Conservation (phyloP, 208 protist genomes). For the Porcisia deanei region DNA sequence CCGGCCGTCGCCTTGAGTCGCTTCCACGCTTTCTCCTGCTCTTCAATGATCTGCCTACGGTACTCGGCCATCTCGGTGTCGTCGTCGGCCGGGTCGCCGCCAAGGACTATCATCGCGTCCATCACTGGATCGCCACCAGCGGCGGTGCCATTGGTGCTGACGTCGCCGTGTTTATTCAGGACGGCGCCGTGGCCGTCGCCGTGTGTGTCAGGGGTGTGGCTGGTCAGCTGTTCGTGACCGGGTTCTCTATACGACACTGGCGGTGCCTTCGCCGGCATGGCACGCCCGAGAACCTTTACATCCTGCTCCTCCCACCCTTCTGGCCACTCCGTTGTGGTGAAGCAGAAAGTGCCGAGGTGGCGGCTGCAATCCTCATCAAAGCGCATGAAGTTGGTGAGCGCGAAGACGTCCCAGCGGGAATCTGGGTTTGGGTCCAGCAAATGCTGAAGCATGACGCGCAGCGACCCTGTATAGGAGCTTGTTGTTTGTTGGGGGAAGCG, state of each 20-base stretch:
- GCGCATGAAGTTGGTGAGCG: slow-evolving; percentile 85
- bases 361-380: slow-evolving; percentile 81
- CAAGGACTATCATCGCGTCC: slow-evolving; percentile 63
- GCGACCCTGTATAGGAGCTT: slow-evolving; percentile 57
- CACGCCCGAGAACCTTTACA: slow-evolving; percentile 76
- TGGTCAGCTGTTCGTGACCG: slow-evolving; percentile 36
- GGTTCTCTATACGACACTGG: slow-evolving; percentile 55
- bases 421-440: slow-evolving; percentile 81
- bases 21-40: slow-evolving; percentile 76
- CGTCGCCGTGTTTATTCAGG: not conserved
- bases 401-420: slow-evolving; percentile 83
- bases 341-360: slow-evolving; percentile 86
- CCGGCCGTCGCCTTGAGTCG: slow-evolving; percentile 37
- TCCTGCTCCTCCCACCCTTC: slow-evolving; percentile 91
- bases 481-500: slow-evolving; percentile 43
- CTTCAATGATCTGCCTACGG: slow-evolving; percentile 56
- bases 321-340: slow-evolving; percentile 82
- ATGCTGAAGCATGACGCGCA: slow-evolving; percentile 74
- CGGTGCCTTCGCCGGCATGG: slow-evolving; percentile 53
- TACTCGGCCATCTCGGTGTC: slow-evolving; percentile 60
- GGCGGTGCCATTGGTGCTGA: not conserved
- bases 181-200: not conserved
- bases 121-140: slow-evolving; percentile 30
- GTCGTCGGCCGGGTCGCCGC: slow-evolving; percentile 43
- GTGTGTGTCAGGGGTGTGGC: slow-evolving; percentile 1